Conservation (phyloP, 2,329 filamentous ascomycete genomes). For the Tolypocladium paradoxum region DNA sequence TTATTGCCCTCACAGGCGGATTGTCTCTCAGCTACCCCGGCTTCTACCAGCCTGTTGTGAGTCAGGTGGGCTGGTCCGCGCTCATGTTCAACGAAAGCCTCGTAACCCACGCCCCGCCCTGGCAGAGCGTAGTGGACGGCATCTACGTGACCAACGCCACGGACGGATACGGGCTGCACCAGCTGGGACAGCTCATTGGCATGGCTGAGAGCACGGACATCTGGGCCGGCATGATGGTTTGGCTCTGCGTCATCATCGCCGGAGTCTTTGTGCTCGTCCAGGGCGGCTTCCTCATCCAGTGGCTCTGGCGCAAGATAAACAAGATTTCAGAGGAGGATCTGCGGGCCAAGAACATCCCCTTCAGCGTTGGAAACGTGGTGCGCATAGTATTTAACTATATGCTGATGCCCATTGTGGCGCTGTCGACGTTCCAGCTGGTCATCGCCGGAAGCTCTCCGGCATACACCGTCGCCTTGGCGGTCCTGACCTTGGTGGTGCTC, state of each 20-base stretch:
- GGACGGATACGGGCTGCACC: slow-evolving; percentile 77
- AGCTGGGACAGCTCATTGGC: slow-evolving; percentile 70
- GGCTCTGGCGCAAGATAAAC: slow-evolving; percentile 61
- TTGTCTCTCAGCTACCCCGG: slow-evolving; percentile 84
- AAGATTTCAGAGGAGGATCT: slow-evolving; percentile 75
- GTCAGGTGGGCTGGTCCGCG: slow-evolving; percentile 77
- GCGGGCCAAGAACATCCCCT: slow-evolving; percentile 83
- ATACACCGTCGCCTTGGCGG: slow-evolving; percentile 64
- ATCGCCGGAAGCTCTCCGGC: slow-evolving; percentile 57
- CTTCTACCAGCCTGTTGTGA: slow-evolving; percentile 85
- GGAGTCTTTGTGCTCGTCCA: slow-evolving; percentile 61
- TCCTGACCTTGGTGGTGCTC: slow-evolving; percentile 61
- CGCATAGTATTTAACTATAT: slow-evolving; percentile 91
- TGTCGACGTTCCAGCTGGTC: slow-evolving; percentile 88
- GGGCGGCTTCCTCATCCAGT: slow-evolving; percentile 64
- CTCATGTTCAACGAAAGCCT: slow-evolving; percentile 93
- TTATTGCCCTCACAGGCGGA: slow-evolving; percentile 76
- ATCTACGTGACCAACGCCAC: slow-evolving; percentile 72
- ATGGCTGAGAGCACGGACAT: slow-evolving; percentile 68
- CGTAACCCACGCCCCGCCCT: slow-evolving; percentile 56
- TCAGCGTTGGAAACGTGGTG: slow-evolving; percentile 67
- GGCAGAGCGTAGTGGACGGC: slow-evolving; percentile 63
- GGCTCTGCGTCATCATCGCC: slow-evolving; percentile 69
- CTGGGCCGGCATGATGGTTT: slow-evolving; percentile 91
- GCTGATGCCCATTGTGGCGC: slow-evolving; percentile 70